These are phyloP conservation scores for Passiflora organensis DNA, from an alignment of 345 rosid genomes.

Conservation along the genomic window DNA sequence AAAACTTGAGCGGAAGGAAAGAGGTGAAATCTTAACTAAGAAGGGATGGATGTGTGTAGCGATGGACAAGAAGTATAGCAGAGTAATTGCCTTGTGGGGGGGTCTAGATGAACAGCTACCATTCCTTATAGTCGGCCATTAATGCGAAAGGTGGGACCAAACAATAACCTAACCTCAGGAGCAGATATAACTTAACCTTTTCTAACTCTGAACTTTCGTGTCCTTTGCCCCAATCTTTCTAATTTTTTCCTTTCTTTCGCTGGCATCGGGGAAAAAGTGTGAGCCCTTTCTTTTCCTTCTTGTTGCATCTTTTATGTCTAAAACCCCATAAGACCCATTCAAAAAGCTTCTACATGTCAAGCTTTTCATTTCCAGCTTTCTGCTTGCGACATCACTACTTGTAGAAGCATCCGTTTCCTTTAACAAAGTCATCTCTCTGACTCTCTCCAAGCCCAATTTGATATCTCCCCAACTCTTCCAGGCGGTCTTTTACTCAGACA, in stretches of 20 bases:
- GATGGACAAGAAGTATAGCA: constrained; percentile 9
- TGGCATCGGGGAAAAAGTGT: constrained; percentile 3
- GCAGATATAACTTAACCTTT: constrained; percentile 7
- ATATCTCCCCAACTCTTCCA: constrained; percentile 2
- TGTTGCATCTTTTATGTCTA: neutral
- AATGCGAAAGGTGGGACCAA: constrained; percentile 32
- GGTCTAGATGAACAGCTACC: constrained; percentile 19
- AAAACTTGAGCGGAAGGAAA: neutral
- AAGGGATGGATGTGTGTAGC: neutral
- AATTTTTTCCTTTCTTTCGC: constrained; percentile 2
- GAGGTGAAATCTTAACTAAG: neutral
- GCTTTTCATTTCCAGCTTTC: constrained; percentile 19
- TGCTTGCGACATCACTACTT: constrained; percentile 13
- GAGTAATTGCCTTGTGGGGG: neutral
- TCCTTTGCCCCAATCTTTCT: neutral
- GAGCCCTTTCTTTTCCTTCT: neutral
- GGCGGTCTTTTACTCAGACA: neutral
- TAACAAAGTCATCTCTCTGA: constrained; percentile 17
- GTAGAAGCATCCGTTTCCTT: constrained; percentile 29
- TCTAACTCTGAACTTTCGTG: neutral
- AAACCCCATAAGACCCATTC: neutral
- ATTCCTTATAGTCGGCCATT: constrained; percentile 28
- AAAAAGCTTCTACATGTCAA: constrained; percentile 8
- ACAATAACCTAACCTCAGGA: constrained; percentile 30
- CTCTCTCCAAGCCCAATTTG: neutral